These are phyloP conservation scores for Aquilaria yunnanensis DNA, from an alignment of 345 rosid genomes.

Conservation along the genomic window DNA sequence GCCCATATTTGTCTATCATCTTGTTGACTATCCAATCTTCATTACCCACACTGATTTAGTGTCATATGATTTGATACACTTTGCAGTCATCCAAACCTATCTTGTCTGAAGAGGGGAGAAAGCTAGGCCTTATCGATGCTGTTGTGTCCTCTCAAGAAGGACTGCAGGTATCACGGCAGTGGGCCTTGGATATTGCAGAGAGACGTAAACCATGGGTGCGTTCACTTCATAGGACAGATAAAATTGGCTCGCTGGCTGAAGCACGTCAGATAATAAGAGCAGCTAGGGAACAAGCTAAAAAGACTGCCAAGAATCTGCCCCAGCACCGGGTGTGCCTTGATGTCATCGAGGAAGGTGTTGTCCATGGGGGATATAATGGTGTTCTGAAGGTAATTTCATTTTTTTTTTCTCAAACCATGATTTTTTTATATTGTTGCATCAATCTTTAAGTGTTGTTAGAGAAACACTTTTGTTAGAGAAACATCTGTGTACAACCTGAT, in stretches of 20 bases:
- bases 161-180: conserved; percentile 63
- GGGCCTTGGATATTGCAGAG: conserved; percentile 80
- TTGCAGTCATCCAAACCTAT: conserved; percentile 83
- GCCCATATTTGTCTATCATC: no score
- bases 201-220: conserved; percentile 75
- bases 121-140: conserved; percentile 81
- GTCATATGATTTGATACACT: background rate
- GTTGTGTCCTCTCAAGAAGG: conserved; percentile 66
- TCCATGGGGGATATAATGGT: conserved; percentile 92
- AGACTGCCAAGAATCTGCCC: conserved; percentile 79
- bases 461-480: conserved; percentile 2
- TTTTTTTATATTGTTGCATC: conserved; percentile 2
- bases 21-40: no score
- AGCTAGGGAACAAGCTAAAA: conserved; percentile 68
- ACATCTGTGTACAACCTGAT: no score
- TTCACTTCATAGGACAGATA: conserved; percentile 81
- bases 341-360: conserved; percentile 84
- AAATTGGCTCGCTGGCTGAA: conserved; percentile 81
- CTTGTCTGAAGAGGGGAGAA: conserved; percentile 75
- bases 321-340: conserved; percentile 87
- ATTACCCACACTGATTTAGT: background rate
- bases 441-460: background rate
- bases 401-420: conserved; percentile 2
- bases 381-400: conserved; percentile 56
- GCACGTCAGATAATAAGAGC: conserved; percentile 51